Percentiles rank a stretch among this genome's conserved stretches.
Evolutionary conservation across 2,329 filamentous ascomycete species (phyloP).

Genomic region (Xylaria polymorpha): DNA sequence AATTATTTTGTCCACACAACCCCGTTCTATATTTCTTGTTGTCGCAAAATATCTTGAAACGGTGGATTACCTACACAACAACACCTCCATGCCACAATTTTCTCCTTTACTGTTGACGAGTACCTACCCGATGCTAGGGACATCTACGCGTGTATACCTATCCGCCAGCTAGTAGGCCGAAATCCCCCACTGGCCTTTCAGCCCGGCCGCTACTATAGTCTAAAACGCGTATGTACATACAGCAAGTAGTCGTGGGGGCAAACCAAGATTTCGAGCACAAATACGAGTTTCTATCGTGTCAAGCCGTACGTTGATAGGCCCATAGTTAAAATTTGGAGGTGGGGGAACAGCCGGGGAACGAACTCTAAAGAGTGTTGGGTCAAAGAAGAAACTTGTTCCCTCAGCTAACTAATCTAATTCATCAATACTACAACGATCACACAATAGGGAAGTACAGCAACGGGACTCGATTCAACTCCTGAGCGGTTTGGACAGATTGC

Average conservation of each 20-base stretch:
- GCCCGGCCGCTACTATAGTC: not conserved
- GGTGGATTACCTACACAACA: not conserved
- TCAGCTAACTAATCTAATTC: not conserved
- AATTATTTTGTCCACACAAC: not conserved
- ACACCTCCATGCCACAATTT: not conserved
- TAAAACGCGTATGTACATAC: conserved; percentile 16
- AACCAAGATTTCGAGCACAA: conserved; percentile 23
- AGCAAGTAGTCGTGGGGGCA: conserved; percentile 10
- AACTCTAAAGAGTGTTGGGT: not conserved
- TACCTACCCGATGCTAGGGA: not conserved
- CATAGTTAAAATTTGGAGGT: conserved; percentile 6
- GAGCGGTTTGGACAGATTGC: conserved; percentile 28
- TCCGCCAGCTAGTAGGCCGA: not conserved
- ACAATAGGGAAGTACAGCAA: not conserved
- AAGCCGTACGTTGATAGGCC: conserved; percentile 28
- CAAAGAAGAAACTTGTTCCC: conserved; percentile 4
- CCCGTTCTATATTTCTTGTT: not conserved
- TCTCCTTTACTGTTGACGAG: not conserved
- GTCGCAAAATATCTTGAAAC: not conserved
- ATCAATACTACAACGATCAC: not conserved
- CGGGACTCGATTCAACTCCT: not conserved
- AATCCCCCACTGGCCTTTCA: not conserved
- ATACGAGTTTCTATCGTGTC: conserved; percentile 3
- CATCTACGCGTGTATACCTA: not conserved
- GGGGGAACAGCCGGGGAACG: not conserved